These are phyloP conservation scores for Lactifluus rugatus DNA, from an alignment of 768 basidiomycete genomes.

Conservation along the genomic window DNA sequence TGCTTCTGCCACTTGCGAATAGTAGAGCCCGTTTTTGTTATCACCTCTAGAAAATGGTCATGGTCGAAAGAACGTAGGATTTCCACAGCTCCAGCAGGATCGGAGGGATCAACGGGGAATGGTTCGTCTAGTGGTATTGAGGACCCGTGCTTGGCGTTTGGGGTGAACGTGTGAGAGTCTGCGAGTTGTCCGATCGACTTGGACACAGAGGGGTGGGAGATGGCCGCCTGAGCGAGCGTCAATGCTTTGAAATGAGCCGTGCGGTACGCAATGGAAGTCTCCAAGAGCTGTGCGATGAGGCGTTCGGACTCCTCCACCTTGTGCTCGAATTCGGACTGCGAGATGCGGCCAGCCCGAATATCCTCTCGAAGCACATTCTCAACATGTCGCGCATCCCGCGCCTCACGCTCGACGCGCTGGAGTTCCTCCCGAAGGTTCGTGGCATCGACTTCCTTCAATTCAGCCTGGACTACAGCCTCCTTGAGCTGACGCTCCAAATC, in stretches of 20 bases:
- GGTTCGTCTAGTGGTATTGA: constrained; percentile 49
- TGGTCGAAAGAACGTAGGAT: constrained; percentile 68
- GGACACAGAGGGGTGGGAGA: constrained; percentile 38
- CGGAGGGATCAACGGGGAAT: constrained; percentile 68
- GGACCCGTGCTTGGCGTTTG: constrained; percentile 41
- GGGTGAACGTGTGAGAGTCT: constrained; percentile 22
- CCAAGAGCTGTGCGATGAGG: constrained; percentile 72
- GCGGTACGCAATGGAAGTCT: constrained; percentile 70
- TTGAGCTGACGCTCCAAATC: constrained; percentile 52
- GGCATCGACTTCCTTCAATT: constrained; percentile 59
- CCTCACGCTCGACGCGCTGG: constrained; percentile 57
- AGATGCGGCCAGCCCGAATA: constrained; percentile 55
- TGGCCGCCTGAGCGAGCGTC: constrained; percentile 48
- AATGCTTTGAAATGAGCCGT: constrained; percentile 68
- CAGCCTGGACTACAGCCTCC: constrained; percentile 48
- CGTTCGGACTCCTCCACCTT: constrained; percentile 55
- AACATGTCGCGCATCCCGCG: constrained; percentile 54
- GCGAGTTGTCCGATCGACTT: constrained; percentile 37
- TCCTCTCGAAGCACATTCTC: constrained; percentile 69
- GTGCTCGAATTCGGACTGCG: constrained; percentile 59
- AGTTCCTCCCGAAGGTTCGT: constrained; percentile 64
- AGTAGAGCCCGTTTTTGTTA: constrained; percentile 72
- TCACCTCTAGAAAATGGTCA: constrained; percentile 74
- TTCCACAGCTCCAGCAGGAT: constrained; percentile 61
- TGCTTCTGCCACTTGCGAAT: constrained; percentile 97